Conservation (phyloP, 768 basidiomycete genomes). For the Hypsizygus marmoreus region DNA sequence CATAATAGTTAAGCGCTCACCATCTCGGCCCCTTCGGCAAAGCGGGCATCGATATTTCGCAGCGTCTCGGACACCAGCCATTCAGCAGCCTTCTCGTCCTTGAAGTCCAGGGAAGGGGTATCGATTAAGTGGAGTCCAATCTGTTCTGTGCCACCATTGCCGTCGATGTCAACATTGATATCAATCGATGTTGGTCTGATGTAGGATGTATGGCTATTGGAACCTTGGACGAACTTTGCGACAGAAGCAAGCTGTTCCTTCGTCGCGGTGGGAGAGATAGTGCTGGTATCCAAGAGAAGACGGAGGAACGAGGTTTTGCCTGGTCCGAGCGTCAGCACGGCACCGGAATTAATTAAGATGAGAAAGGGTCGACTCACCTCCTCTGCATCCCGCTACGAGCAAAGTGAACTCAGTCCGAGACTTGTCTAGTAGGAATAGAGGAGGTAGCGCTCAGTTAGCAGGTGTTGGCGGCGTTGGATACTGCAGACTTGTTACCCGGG, state of each 20-base stretch:
- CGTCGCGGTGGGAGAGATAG: slow-evolving; percentile 59
- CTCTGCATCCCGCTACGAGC: slow-evolving; percentile 81
- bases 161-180: slow-evolving; percentile 61
- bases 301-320: slow-evolving; percentile 88
- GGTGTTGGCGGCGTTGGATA: slow-evolving; percentile 15
- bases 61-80: slow-evolving; percentile 67
- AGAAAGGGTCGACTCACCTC: slow-evolving; percentile 45
- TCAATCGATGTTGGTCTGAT: slow-evolving; percentile 72
- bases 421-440: slow-evolving; percentile 28
- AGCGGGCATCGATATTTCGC: slow-evolving; percentile 70
- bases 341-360: slow-evolving; percentile 13
- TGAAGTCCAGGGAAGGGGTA: slow-evolving; percentile 79
- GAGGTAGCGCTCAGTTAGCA: slow-evolving; percentile 18
- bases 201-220: slow-evolving; percentile 69
- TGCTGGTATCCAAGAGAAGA: slow-evolving; percentile 80
- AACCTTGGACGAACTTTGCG: slow-evolving; percentile 82
- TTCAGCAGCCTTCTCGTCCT: slow-evolving; percentile 65
- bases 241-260: slow-evolving; percentile 80
- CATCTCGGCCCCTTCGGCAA: slow-evolving; percentile 74
- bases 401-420: slow-evolving; percentile 55
- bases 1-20: slow-evolving; percentile 49
- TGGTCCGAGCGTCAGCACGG: slow-evolving; percentile 40
- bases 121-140: slow-evolving; percentile 76
- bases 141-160: slow-evolving; percentile 42
- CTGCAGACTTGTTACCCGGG: slow-evolving; percentile 35